phyloP scores from a whole-genome alignment of 768 basidiomycete genomes.

The Lentinula guzmanii region DNA sequence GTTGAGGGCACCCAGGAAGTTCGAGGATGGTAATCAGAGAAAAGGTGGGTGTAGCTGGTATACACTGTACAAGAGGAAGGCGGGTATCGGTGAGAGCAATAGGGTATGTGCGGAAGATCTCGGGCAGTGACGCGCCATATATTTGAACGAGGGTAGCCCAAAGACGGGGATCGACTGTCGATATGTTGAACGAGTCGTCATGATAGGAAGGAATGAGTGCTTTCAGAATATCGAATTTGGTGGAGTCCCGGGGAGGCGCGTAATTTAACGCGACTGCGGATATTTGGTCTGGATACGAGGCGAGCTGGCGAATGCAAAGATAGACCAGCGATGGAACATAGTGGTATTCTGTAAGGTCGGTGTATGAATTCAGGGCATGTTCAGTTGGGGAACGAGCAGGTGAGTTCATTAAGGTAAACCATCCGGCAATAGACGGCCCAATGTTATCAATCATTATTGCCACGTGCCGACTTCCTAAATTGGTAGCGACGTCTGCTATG shows the following conservation, averaged over 20 bases:
- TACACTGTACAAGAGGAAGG: slow-evolving; percentile 49
- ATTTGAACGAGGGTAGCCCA: slow-evolving; percentile 63
- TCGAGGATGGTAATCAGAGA: slow-evolving; percentile 61
- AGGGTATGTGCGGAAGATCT: slow-evolving; percentile 28
- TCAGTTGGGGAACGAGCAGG: neutral
- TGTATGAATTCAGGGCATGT: neutral
- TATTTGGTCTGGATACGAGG: slow-evolving; percentile 7
- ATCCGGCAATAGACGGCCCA: neutral
- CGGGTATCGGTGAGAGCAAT: slow-evolving; percentile 51
- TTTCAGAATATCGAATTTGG: slow-evolving; percentile 27
- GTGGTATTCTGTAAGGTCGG: neutral
- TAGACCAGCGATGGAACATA: slow-evolving; percentile 7
- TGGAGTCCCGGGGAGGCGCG: neutral
- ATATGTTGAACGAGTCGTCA: slow-evolving; percentile 16
- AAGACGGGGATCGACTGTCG: slow-evolving; percentile 43
- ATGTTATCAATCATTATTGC: neutral
- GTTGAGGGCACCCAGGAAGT: slow-evolving; percentile 45
- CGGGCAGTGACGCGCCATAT: slow-evolving; percentile 45
- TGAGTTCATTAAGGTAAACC: neutral
- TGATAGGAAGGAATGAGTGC: slow-evolving; percentile 31
- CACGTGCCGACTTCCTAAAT: neutral
- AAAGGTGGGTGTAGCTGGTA: slow-evolving; percentile 50
- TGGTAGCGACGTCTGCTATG: neutral
- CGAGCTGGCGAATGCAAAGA: slow-evolving; percentile 8
- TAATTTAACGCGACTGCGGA: slow-evolving; percentile 1